Evolutionary conservation across 345 rosid genomes (phyloP), one percentile per base, ranked within the genome.

Genomic region (Arabis hirsuta): DNA sequence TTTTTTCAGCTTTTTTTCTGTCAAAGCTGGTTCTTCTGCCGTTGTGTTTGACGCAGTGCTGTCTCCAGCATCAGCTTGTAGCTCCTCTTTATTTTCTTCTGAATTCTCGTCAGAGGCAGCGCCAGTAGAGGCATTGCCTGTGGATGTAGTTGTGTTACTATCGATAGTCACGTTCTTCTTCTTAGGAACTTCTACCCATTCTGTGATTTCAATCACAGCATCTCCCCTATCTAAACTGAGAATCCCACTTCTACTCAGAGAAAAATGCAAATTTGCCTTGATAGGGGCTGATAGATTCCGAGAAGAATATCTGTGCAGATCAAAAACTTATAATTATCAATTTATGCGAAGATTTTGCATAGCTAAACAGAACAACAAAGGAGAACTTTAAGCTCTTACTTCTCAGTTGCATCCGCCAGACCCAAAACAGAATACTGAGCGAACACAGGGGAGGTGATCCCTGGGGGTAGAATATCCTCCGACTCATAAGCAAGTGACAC

Each of bases 181-280:
- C 83, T 80, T 92, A 44, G 96, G 96, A 65, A 96, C 95, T 66
- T 96, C 98, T 62, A 92, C 94, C 99, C 99, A 96, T 72, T 96
- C 99, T 26, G 95, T 84, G 81, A 92, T 81, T 79, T 96, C 98
- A 80, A 96, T 67, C 48, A 87, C 90, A 76, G 96, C 99, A 63
- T 96, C 98, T 78, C 91, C 98, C 61, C 96, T 82, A 79, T 96
- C 97, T 75, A 96, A 80, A 63, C 86, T 85, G 63, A 96, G 82
- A 80, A 96, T 70, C 55, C 98, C 99, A 80, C 96, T 92, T 81
- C 92, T 82, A 82, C 96, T 92, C 57, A 96, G 94, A 78, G 94
- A 90, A 78, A 90, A 96, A 78, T 96, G 99, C 74, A 96, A 66
- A 81, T 76, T 92, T 78, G 99, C 82, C 78, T 96, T 92, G 84